Base-by-base conservation (phyloP, 371 early-diverging fungal species). In the Fennellomyces sp. region DNA sequence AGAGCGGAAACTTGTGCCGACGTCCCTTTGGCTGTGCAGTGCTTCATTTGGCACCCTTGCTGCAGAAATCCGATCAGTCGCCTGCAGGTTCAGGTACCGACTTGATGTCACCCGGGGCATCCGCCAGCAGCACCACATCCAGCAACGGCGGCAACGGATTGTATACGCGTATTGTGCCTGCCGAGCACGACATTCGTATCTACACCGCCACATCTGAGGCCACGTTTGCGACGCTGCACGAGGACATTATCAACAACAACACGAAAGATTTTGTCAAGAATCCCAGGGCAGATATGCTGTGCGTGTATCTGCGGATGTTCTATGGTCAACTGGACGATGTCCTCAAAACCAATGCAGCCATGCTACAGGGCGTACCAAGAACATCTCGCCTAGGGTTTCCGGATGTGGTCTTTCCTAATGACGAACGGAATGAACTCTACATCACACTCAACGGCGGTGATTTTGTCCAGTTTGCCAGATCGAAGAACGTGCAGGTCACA, bases 11-110 rank as follows among this genome's bases (percentile, higher is more conserved):
- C 30, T 42, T 66, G 31, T 67, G 64, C 36, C 68, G 86, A 38
- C 59, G 91, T 42, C 91, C 91, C 3, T 85, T 86, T 81, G 89
- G 90, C 0, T 87, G 84, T 67, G 87, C 87, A 3, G 83, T 87
- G 0, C 60, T 87, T 4, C 78, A 84, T 36, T 38, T 91, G 15
- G 79, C 70, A 29, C 64, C 70, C 3, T 52, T 83, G 21, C 51
- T 83, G 23, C 65, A 73, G 54, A 56, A 60, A 26, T 41, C 38
- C 30, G 64, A 66, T 35, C 50, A 45, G 26, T 54, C 53, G 19
- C 61, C 61, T 8, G 42, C 52, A 5, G 61, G 55, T 15, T 28
- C 48, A 13, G 29, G 35, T 0, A 28, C 47, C 21, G 58, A 39
- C 26, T 39, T 55, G 51, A 51, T 51, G 26, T 49, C 53, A 55